These are phyloP conservation scores for Poronia punctata DNA, from an alignment of 495 filamentous ascomycete genomes.

Conservation along the genomic window DNA sequence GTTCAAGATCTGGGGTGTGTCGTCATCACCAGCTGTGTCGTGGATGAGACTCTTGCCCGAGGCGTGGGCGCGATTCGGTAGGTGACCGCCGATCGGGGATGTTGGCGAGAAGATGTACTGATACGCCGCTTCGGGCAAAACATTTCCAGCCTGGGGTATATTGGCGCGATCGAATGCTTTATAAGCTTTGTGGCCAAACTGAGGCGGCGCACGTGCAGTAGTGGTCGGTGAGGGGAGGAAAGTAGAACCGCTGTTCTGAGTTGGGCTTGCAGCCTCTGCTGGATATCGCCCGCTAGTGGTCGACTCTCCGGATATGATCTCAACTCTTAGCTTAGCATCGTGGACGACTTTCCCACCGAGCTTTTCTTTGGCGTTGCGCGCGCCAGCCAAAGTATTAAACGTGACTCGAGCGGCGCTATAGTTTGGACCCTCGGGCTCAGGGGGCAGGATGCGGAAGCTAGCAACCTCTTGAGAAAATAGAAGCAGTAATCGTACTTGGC, in stretches of 20 bases:
- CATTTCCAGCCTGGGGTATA: no score
- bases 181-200: conserved; percentile 70
- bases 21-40: conserved; percentile 70
- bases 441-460: conserved; percentile 61
- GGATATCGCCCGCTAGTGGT: conserved; percentile 33
- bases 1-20: conserved; percentile 75
- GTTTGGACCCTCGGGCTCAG: conserved; percentile 63
- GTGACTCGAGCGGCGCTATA: conserved; percentile 68
- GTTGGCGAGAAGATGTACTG: conserved; percentile 76
- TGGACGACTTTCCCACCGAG: conserved; percentile 77
- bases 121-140: no score
- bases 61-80: conserved; percentile 60
- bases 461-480: conserved; percentile 79
- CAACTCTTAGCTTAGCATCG: conserved; percentile 72
- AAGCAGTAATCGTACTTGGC: conserved; percentile 72
- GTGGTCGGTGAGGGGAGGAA: conserved; percentile 48
- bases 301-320: conserved; percentile 52
- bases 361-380: conserved; percentile 67
- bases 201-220: conserved; percentile 60
- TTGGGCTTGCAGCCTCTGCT: conserved; percentile 26
- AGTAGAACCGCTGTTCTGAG: conserved; percentile 41
- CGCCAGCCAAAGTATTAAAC: conserved; percentile 64
- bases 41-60: conserved; percentile 82
- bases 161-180: conserved; percentile 67
- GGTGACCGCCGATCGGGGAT: conserved; percentile 72